Evolutionary conservation across 2,329 filamentous ascomycete genomes (phyloP).

Genomic region (Aspergillus sp.): DNA sequence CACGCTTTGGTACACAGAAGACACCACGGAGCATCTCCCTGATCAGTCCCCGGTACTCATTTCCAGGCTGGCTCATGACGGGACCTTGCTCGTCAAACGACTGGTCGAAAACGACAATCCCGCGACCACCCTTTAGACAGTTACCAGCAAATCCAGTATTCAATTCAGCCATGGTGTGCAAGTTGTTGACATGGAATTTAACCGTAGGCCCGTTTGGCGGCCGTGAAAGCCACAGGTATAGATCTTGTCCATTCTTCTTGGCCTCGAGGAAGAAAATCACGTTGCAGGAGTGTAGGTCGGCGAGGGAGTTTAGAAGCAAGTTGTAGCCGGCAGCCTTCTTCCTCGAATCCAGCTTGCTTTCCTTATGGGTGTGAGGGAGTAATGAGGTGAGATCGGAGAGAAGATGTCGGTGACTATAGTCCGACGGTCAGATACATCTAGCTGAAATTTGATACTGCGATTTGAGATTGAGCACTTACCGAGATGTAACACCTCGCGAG

Average conservation of each 20-base stretch:
- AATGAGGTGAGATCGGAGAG: conserved; percentile 85
- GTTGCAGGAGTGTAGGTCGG: conserved; percentile 86
- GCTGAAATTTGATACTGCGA: not conserved
- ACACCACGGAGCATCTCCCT: conserved; percentile 88
- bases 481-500: conserved; percentile 86
- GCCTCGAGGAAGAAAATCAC: conserved; percentile 95
- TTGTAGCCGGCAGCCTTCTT: conserved; percentile 62
- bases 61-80: conserved; percentile 64
- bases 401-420: conserved; percentile 90
- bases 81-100: conserved; percentile 75
- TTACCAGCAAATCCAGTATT: conserved; percentile 84
- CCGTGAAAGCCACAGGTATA: conserved; percentile 92
- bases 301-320: conserved; percentile 75
- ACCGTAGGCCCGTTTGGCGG: conserved; percentile 78
- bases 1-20: conserved; percentile 83
- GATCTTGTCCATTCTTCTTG: conserved; percentile 80
- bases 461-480: conserved; percentile 50
- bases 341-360: conserved; percentile 96
- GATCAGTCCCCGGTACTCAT: conserved; percentile 52
- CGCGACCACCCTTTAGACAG: conserved; percentile 88
- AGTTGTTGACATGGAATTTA: conserved; percentile 55
- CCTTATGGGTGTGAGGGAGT: conserved; percentile 88
- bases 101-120: conserved; percentile 86
- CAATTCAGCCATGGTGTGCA: conserved; percentile 95
- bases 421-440: not conserved